phyloP scores from a whole-genome alignment of 2,329 filamentous ascomycete species.

The Nemania serpens region DNA sequence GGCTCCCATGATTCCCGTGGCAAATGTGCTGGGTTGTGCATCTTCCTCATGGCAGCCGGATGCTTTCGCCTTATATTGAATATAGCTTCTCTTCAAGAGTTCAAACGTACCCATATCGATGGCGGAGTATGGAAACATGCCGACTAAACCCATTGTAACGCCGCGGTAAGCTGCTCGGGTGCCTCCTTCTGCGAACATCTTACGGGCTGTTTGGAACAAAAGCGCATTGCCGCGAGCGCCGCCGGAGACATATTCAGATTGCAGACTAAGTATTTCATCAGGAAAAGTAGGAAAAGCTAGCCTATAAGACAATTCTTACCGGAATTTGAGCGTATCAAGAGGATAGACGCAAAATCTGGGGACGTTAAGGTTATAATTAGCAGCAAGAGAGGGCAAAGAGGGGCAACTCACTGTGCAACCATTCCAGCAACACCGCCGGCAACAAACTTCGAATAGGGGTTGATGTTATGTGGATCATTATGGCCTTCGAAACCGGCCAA shows the following conservation, averaged over 20 bases:
- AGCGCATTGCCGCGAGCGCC: slow-evolving; percentile 83
- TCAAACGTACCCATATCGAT: slow-evolving; percentile 97
- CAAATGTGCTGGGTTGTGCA: slow-evolving; percentile 77
- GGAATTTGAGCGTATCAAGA: slow-evolving; percentile 79
- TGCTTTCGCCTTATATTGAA: slow-evolving; percentile 69
- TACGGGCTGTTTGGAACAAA: slow-evolving; percentile 79
- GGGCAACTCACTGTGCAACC: slow-evolving; percentile 75
- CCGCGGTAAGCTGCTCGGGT: slow-evolving; percentile 84
- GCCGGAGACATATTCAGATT: slow-evolving; percentile 89
- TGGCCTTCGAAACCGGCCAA: slow-evolving; percentile 89
- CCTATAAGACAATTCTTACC: slow-evolving; percentile 40
- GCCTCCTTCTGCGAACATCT: slow-evolving; percentile 82
- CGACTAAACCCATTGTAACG: slow-evolving; percentile 88
- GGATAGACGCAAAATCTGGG: slow-evolving; percentile 87
- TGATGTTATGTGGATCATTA: slow-evolving; percentile 77
- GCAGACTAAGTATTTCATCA: slow-evolving; percentile 68
- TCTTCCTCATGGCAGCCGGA: slow-evolving; percentile 81
- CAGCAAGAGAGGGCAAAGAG: background rate
- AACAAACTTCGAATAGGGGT: slow-evolving; percentile 84
- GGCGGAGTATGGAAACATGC: slow-evolving; percentile 97
- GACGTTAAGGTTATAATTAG: slow-evolving; percentile 31
- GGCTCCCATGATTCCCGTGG: slow-evolving; percentile 86
- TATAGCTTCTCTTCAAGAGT: slow-evolving; percentile 78
- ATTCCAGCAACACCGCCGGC: slow-evolving; percentile 92
- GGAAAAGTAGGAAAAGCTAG: slow-evolving; percentile 15